Evolutionary conservation across 192 early-diverging fungal genomes (phyloP), one percentile per base, ranked within the genome.

Genomic region (Neocallimastix lanati): DNA sequence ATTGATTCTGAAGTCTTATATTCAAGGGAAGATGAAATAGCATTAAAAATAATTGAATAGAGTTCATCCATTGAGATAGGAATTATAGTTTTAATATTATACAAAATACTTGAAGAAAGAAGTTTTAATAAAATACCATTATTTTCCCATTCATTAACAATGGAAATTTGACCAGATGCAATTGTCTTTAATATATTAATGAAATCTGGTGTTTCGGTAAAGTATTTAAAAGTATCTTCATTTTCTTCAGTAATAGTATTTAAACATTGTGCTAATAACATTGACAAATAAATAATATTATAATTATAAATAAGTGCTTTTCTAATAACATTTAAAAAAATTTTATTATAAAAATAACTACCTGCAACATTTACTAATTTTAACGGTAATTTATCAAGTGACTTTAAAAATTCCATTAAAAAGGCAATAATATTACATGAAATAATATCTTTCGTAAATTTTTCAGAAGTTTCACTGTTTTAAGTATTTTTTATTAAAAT

Each of bases 41-140:
- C 1, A 67, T n/a, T n/a, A 9, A 67, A 67, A 9, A 67, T 67
- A 9, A 67, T 67, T n/a, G 50, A 67, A n/a, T 67, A 67, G 5
- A 5, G 18, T 30, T 78, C 40, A 36, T 82, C 80, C 28, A 58
- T 38, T 12, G 58, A 29, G 25, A 81, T 28, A 40, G 80, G 5
- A 28, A 83, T 81, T 13, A 78, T 21, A 12, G 79, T 78, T 78
- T 83, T 84, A 28, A 89, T 25, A 82, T 91, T 90, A 67, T 84
- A 82, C 28, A 88, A 81, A 4, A 88, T 87, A 79, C 90, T 92
- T 78, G 91, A 92, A 12, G 89, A 86, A 14, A 95, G 82, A 33
- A 95, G 86, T 67, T 89, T 90, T 33, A 95, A 83, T 79, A 91
- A 85, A 5, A 91, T 84, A 12, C 87, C 81, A 76, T 92, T 89